Evolutionary conservation across 805 yeast genomes (phyloP).

Genomic region (Kuraishia floccosa): DNA sequence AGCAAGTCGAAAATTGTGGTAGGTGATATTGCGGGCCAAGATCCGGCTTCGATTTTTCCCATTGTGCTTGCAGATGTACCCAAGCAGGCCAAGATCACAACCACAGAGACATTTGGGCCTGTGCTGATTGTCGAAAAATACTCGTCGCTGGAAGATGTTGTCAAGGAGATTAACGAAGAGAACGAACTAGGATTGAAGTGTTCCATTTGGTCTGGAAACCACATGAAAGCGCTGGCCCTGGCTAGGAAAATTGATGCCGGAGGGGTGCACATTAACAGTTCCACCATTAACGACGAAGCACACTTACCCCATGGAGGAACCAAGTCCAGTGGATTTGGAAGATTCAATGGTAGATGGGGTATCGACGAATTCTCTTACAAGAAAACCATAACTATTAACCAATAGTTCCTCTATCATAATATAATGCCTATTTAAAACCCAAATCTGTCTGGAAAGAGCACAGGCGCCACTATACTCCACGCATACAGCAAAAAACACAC

Average conservation of each 20-base stretch:
- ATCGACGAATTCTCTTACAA: constrained; percentile 25
- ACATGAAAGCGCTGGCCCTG: constrained; percentile 18
- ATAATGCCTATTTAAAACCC: neutral
- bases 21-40: constrained; percentile 7
- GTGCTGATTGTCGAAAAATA: constrained; percentile 21
- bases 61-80: constrained; percentile 20
- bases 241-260: constrained; percentile 27
- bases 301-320: constrained; percentile 33
- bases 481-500: constrained; percentile 75
- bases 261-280: constrained; percentile 21
- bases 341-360: constrained; percentile 34
- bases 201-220: constrained; percentile 27
- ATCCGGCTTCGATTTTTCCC: constrained; percentile 12
- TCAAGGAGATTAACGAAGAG: constrained; percentile 16
- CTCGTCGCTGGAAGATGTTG: constrained; percentile 8
- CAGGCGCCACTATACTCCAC: constrained; percentile 91
- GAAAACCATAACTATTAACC: constrained; percentile 20
- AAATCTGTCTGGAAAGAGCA: constrained; percentile 83
- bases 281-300: constrained; percentile 14
- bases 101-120: constrained; percentile 32
- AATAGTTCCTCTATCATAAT: too few relatives aligned
- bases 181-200: constrained; percentile 26
- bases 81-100: constrained; percentile 15
- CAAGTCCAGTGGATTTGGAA: constrained; percentile 28
- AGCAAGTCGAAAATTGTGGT: constrained; percentile 24